phyloP scores from a whole-genome alignment of 169 alveolate species.

The Miamiensis avidus region DNA sequence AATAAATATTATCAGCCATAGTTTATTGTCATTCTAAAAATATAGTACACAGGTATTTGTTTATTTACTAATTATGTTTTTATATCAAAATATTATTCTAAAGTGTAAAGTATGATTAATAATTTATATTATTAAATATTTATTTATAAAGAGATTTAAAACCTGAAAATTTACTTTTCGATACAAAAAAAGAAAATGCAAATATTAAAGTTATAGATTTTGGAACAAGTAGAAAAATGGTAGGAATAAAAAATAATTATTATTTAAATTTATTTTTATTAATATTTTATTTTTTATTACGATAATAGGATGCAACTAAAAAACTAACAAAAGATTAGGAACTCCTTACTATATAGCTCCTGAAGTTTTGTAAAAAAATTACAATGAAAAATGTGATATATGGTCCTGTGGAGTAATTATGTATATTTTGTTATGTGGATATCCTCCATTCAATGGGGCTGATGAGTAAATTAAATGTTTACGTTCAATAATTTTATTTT shows the following conservation, averaged over 20 bases:
- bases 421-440: slow-evolving; percentile 45
- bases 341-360: slow-evolving; percentile 56
- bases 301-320: slow-evolving; percentile 18
- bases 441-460: slow-evolving; percentile 50
- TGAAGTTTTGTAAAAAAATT: slow-evolving; percentile 39
- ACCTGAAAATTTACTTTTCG: slow-evolving; percentile 54
- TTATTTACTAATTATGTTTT: neutral
- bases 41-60: slow-evolving; percentile 31
- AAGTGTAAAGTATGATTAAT: neutral
- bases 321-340: slow-evolving; percentile 50
- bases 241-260: neutral
- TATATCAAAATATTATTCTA: too few relatives aligned
- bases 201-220: slow-evolving; percentile 50
- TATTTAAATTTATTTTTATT: too few relatives aligned
- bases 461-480: neutral
- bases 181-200: slow-evolving; percentile 24
- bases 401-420: slow-evolving; percentile 52
- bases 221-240: slow-evolving; percentile 45
- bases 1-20: slow-evolving; percentile 41
- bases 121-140: too few relatives aligned
- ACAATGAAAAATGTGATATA: slow-evolving; percentile 51
- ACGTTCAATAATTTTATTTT: neutral
- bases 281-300: too few relatives aligned
- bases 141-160: slow-evolving; percentile 37
- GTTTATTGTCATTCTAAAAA: slow-evolving; percentile 40